Evolutionary conservation across 441 rosid genomes (phyloP), one percentile per base, ranked within the genome.

Genomic region (Mallotus repandus): DNA sequence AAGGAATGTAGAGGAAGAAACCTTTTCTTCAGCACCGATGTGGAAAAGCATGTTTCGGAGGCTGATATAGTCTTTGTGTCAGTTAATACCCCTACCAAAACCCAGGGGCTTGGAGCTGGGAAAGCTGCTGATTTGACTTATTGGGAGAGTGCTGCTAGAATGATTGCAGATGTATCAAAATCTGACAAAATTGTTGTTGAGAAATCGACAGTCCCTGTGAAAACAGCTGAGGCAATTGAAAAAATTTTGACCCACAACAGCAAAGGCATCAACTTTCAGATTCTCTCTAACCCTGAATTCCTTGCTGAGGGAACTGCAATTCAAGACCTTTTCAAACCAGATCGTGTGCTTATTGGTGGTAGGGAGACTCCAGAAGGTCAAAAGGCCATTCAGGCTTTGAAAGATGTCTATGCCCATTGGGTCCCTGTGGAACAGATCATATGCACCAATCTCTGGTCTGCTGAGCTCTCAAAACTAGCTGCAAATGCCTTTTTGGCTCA

Each of bases 261-360:
- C 87, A 92, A 91, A 76, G 98, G 97, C 56, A 89, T 92, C 85
- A 89, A 88, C 70, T 92, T 86, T 73, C 97, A 92, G 78, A 91
- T 93, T 73, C 89, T 93, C 11, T 93, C 98, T 3, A 93, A 93
- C 82, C 98, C 98, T 0, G 98, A 93, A 79, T 93, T 93, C 59
- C 98, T 93, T 56, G 98, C 97, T 0, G 98, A 93, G 79, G 98
- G 98, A 78, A 92, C 98, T 14, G 97, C 98, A 46, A 89, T 92
- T 41, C 76, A 87, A 61, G 98, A 92, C 74, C 97, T 93, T 45
- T 82, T 88, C 76, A 70, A 78, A 1, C 98, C 98, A 1, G 98
- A 93, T 75, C 86, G 98, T 63, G 98, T 93, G 35, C 98, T 93
- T 4, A 91, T 93, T 43, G 98, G 98, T 68, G 98, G 98, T 43